A percentile compares a stretch with the other conserved stretches of the same genome.
phyloP scores from a whole-genome alignment of 306 rosid genomes.

The Dicorynia guianensis region DNA sequence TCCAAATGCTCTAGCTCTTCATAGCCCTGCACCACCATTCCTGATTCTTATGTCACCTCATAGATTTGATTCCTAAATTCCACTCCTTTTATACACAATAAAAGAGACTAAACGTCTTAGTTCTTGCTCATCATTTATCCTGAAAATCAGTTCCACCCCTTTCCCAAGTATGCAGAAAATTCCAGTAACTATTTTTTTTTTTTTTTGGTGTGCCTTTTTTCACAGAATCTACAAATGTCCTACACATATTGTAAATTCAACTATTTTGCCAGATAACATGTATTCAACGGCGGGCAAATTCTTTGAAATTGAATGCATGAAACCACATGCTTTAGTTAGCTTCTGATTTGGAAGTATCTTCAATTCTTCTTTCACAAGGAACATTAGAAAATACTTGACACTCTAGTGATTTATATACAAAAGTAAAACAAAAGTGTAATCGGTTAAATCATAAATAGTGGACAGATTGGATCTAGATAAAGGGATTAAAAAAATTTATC shows the following conservation, averaged over 20 bases:
- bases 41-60: slow-evolving; percentile 6
- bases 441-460: neutral
- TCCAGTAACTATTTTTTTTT: neutral
- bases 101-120: slow-evolving; percentile 2
- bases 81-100: slow-evolving; percentile 2
- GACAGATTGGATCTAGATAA: neutral
- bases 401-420: neutral
- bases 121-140: neutral
- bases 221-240: slow-evolving; percentile 13
- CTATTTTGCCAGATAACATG: slow-evolving; percentile 10
- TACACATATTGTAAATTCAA: slow-evolving; percentile 1
- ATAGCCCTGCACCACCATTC: slow-evolving; percentile 20
- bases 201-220: too few relatives aligned
- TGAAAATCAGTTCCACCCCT: slow-evolving; percentile 10
- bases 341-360: neutral
- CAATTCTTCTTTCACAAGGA: slow-evolving; percentile 4
- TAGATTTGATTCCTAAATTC: slow-evolving; percentile 24
- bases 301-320: neutral
- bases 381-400: neutral
- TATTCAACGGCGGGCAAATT: slow-evolving; percentile 18
- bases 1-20: slow-evolving; percentile 9
- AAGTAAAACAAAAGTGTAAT: neutral
- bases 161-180: slow-evolving; percentile 17
- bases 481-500: neutral
- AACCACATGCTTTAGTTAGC: slow-evolving; percentile 28